Percentiles rank a stretch among this genome's conserved stretches.
These are phyloP conservation scores for Tremellales sp. DNA, from an alignment of 1,284 basidiomycete species.

Conservation along the genomic window DNA sequence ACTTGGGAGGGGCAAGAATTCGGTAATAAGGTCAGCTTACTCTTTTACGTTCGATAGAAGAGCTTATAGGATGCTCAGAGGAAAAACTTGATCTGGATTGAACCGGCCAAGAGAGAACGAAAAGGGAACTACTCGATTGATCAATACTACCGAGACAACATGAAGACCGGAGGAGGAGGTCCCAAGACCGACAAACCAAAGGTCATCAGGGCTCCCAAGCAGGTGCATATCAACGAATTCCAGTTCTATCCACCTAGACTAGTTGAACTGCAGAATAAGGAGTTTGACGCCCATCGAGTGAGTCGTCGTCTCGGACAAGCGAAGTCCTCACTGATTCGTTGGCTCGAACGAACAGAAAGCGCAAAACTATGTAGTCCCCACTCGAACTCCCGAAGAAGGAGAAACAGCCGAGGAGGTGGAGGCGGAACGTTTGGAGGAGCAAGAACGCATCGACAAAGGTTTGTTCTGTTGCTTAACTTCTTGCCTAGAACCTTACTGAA, in stretches of 20 bases:
- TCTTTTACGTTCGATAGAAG: neutral
- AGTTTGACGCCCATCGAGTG: constrained; percentile 76
- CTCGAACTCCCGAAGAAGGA: constrained; percentile 62
- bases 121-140: constrained; percentile 95
- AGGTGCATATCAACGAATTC: constrained; percentile 86
- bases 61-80: constrained; percentile 49
- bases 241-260: constrained; percentile 91
- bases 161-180: constrained; percentile 62
- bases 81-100: constrained; percentile 71
- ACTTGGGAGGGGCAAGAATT: constrained; percentile 98
- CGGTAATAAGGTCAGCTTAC: constrained; percentile 57
- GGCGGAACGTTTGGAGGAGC: constrained; percentile 71
- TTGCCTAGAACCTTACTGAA: neutral
- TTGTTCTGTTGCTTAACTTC: constrained; percentile 7
- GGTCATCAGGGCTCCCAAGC: constrained; percentile 82
- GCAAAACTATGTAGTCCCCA: constrained; percentile 66
- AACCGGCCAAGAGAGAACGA: constrained; percentile 90
- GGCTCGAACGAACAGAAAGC: constrained; percentile 46
- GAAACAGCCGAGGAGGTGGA: constrained; percentile 83
- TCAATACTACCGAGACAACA: constrained; percentile 87
- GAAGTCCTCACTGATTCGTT: constrained; percentile 1
- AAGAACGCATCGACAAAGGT: constrained; percentile 83
- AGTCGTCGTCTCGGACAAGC: constrained; percentile 10
- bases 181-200: constrained; percentile 80
- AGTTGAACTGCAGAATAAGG: constrained; percentile 80